Base-by-base conservation (phyloP, 202 grass and related monocot genomes). In the Schoenoplectus tabernaemontani region DNA sequence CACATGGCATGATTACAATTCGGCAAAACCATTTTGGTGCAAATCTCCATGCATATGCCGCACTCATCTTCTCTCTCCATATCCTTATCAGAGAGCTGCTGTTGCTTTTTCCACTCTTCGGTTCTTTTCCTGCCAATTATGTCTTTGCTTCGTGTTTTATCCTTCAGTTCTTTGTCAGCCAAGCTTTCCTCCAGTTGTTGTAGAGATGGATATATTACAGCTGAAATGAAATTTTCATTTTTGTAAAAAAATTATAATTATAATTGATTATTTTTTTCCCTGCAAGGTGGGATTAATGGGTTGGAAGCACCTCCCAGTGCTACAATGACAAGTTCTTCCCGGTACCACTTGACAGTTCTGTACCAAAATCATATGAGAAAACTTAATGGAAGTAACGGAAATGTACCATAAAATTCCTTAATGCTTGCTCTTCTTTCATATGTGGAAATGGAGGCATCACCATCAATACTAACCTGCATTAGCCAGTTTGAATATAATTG, bases 1-100 rank as follows among this genome's bases (percentile, higher is more conserved):
- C 96, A 99, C 96, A 99, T 99, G 74, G 87, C 88, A 59, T 99
- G 96, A 86, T 89, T 96, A 88, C 96, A 99, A 76, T 86, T 99
- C 4, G 96, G 96, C 44, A 99, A 85, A 59, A 99, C 96, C 92
- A 99, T 99, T 85, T 99, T 99, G 80, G 92, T 96, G 85, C 96
- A 96, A 24, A 89, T 78, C 76, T 99, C 96, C 88, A 99, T 56
- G 83, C 96, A 99, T 83, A 99, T 99, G 68, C 96, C 96, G 2
- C 96, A 99, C 79, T 99, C 96, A 33, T 96, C 90, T 47, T 99
- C 96, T 82, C 92, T 96, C 66, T 96, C 92, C 62, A 77, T 69
- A 78, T 93, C 91, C 79, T 89, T 85, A 34, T 93, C 92, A 33
- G 81, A 82, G 12, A 85, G 20, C 30, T 78, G 71, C 4, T 74